Base-by-base conservation (phyloP, 768 basidiomycete genomes). In the Leccinum arenicola region DNA sequence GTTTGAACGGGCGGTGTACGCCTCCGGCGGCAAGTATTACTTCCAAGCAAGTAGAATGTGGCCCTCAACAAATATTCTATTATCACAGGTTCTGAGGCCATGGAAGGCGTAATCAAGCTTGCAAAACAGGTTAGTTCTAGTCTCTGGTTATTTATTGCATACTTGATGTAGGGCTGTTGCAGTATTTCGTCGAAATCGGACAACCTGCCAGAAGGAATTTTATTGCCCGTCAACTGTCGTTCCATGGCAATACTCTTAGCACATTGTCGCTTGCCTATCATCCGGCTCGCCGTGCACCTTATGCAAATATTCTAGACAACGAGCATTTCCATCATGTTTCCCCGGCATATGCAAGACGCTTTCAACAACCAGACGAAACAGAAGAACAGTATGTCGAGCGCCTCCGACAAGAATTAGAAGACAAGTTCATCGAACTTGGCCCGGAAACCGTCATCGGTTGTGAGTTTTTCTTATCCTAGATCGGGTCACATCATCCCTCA, bases 41-140 rank as follows among this genome's bases (percentile, higher is more conserved):
- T 48, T 4, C 1, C 6, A 59, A 45, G 19, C 35, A 5, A 17
- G 35, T 11, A 48, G 23, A 54, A 49, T 19, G 11, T 49, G 23
- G 9, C 19, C 43, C 36, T n/a, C n/a, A 49, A 60, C 50, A 33
- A 33, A 33, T 33, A 11, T 27, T 50, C 4, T 33, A 56, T 36
- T 55, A 60, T 36, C 55, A 60, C 55, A 93, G 91, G 92, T 51
- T 88, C 92, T 3, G 93, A 95, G 72, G 92, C 93, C 0, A 90
- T 93, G 88, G 93, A 95, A 63, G 82, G 84, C 58, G 87, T 84
- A n/a, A 78, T 94, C 56, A 95, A 95, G 73, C 80, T 92, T 3
- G 84, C 86, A 31, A 82, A 87, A 66, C 92, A 93, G 77, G 88
- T 89, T 67, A 14, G 74, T 64, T 47, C 15, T 55, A 11, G 10